phyloP scores from a whole-genome alignment of 1,284 basidiomycete genomes.

The Microbotryum lychnidis-dioicae region DNA sequence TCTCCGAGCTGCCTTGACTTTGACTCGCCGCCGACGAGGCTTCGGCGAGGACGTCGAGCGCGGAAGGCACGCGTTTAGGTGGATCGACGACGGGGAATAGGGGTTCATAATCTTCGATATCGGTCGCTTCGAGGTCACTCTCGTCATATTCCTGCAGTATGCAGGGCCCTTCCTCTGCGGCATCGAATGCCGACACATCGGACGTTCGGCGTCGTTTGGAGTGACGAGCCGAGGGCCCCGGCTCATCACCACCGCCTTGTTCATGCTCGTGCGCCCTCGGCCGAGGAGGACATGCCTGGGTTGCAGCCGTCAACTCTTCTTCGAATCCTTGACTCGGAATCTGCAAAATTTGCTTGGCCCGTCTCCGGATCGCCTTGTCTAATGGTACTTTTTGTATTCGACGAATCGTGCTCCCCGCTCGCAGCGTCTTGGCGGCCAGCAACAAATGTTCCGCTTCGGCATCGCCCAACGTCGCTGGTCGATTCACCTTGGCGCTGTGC shows the following conservation, averaged over 20 bases:
- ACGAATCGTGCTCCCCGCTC: slow-evolving; percentile 9
- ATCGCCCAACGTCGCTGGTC: slow-evolving; percentile 38
- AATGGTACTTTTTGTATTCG: slow-evolving; percentile 18
- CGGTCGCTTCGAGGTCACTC: background rate
- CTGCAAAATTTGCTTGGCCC: slow-evolving; percentile 9
- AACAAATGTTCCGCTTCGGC: slow-evolving; percentile 44
- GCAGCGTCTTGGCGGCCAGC: slow-evolving; percentile 37
- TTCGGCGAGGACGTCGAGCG: slow-evolving; percentile 31
- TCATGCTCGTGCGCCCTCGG: no score
- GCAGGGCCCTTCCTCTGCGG: background rate
- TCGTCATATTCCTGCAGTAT: background rate
- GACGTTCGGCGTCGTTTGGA: background rate
- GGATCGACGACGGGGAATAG: slow-evolving; percentile 6
- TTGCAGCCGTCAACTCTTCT: background rate
- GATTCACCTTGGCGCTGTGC: background rate
- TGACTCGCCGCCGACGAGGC: slow-evolving; percentile 11
- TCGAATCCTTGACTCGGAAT: background rate
- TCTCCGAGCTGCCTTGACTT: background rate
- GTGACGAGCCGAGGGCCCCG: no score
- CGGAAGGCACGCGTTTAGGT: slow-evolving; percentile 10
- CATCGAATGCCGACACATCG: background rate
- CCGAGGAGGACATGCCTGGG: no score
- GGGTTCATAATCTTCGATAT: background rate
- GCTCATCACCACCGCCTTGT: no score
- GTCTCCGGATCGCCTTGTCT: slow-evolving; percentile 6